phyloP scores from a whole-genome alignment of 257 asterid genomes.

The Ophiorrhiza pumila region DNA sequence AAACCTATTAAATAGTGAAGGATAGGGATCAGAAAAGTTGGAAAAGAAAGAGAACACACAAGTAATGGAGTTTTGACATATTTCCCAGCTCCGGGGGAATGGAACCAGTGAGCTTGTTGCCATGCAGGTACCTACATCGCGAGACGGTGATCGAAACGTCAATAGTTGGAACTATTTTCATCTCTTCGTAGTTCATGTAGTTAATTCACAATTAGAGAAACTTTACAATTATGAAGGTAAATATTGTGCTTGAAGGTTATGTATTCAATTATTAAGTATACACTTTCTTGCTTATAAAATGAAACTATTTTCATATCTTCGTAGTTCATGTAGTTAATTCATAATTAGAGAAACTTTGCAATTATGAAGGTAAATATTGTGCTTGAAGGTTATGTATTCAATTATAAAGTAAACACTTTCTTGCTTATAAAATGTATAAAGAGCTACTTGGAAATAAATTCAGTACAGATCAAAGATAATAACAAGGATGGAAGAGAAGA shows the following conservation, averaged over 20 bases:
- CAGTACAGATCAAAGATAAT: background rate
- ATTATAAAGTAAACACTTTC: background rate
- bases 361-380: background rate
- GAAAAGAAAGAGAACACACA: constrained; percentile 36
- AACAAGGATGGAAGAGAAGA: background rate
- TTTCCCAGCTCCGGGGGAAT: constrained; percentile 94
- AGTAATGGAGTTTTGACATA: constrained; percentile 91
- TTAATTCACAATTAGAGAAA: background rate
- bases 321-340: background rate
- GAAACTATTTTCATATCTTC: background rate
- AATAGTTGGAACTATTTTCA: background rate
- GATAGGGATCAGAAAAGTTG: constrained; percentile 1
- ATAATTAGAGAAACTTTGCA: background rate
- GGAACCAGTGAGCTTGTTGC: constrained; percentile 80
- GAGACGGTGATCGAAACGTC: background rate
- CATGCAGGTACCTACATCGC: constrained; percentile 72
- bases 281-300: background rate
- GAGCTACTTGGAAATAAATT: background rate
- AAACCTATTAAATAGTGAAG: background rate
- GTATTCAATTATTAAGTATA: background rate
- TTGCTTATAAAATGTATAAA: background rate
- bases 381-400: background rate
- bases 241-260: background rate
- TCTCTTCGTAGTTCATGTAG: background rate
- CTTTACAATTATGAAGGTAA: background rate